These are phyloP conservation scores for Marasmius fiardii DNA, from an alignment of 1,284 basidiomycete species.

Conservation along the genomic window DNA sequence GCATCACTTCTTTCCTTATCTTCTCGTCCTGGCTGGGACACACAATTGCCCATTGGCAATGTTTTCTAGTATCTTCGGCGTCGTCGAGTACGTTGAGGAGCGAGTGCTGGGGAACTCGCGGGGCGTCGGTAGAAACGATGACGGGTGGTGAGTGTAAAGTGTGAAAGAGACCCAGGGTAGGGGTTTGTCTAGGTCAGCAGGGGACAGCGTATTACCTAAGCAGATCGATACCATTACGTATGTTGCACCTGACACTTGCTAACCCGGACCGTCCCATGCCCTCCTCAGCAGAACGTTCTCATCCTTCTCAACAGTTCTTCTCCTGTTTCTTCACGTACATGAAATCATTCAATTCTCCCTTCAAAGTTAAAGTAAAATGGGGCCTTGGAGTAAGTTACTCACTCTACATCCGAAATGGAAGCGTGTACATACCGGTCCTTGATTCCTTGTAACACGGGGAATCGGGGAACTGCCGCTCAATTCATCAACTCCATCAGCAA, in stretches of 20 bases:
- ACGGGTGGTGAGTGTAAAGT: not conserved
- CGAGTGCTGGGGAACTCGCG: not conserved
- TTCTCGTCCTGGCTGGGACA: conserved; percentile 8
- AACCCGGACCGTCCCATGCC: too few relatives aligned
- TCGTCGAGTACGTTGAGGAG: not conserved
- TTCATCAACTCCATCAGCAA: not conserved
- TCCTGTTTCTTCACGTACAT: too few relatives aligned
- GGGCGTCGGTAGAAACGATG: not conserved
- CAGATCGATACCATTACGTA: not conserved
- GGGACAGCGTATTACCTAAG: not conserved
- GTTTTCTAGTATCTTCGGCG: not conserved
- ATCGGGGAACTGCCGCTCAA: not conserved
- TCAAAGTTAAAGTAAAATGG: too few relatives aligned
- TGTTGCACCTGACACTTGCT: not conserved
- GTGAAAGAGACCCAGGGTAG: not conserved
- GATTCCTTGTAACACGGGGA: not conserved
- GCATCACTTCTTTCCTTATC: conserved; percentile 8
- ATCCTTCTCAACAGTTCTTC: too few relatives aligned
- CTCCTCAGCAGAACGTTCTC: too few relatives aligned
- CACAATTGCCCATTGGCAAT: conserved; percentile 11
- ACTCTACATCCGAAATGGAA: too few relatives aligned
- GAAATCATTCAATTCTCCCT: too few relatives aligned
- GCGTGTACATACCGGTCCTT: too few relatives aligned
- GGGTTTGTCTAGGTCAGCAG: not conserved
- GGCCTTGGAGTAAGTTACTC: too few relatives aligned